Evolutionary conservation across 257 asterid species (phyloP), one percentile per base, ranked within the genome.

Genomic region (Henckelia pumila): DNA sequence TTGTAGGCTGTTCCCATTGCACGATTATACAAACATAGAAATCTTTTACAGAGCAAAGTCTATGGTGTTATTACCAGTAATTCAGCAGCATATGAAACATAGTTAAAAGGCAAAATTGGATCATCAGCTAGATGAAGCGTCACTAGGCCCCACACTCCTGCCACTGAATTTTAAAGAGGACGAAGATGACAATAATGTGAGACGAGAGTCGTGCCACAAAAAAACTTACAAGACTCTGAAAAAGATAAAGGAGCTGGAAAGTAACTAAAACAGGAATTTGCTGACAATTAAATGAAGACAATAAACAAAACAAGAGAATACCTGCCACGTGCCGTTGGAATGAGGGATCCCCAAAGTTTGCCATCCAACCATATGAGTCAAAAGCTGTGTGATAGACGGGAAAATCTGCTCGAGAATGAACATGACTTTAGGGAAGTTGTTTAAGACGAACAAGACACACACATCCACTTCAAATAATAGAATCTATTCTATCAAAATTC

Each of bases 371-470:
- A 71, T 86, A 93, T 63, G 98, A 86, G 80, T 93, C 98, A 49
- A 83, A 93, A 64, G 94, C 94, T 30, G 98, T 90, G 82, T 93
- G 98, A 81, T 93, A 93, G 69, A 88, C 97, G 14, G 98, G 89
- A 77, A 86, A 93, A 66, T 86, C 98, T 88, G 95, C 82, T 78
- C 40, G 75, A 69, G 50, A 59, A 58, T 22, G 22, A 73, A 9
- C 1, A 59, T 61, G 58, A 59, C 60, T 61, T 67, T 37, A 56
- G 23, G 70, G 57, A 44, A 64, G 62, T 49, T 69, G 71, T 44
- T 44, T 32, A 62, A 67, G 64, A 75, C 52, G 58, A 72, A 61
- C 30, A 58, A 32, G n/a, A 35, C 56, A 50, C 7, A 60, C 44
- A 26, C 10, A 59, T 7, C 19, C 64, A 59, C 49, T 53, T 37